Percentiles rank a stretch among this genome's conserved stretches.
These are phyloP conservation scores for Scedosporium apiospermum DNA, from an alignment of 2,329 filamentous ascomycete genomes.

Conservation along the genomic window DNA sequence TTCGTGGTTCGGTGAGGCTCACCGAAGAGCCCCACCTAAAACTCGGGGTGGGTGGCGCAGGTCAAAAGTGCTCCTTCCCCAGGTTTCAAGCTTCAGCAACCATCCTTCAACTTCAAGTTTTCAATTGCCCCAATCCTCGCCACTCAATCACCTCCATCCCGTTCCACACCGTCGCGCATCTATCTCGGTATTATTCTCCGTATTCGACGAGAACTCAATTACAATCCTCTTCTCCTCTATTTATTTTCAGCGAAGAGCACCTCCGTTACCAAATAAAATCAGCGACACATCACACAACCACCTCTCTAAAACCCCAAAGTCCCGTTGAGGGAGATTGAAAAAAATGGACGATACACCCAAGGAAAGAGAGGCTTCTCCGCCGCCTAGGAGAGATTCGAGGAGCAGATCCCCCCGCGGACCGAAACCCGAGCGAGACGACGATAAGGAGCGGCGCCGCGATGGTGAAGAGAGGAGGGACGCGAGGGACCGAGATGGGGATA, in stretches of 20 bases:
- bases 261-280: too few species aligned
- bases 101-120: background rate
- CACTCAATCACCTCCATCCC: too few species aligned
- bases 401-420: slow-evolving; percentile 1
- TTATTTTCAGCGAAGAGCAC: too few species aligned
- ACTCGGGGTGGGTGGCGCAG: too few species aligned
- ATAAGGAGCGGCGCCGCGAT: background rate
- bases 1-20: background rate
- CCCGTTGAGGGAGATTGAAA: background rate
- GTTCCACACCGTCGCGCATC: too few species aligned
- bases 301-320: too few species aligned
- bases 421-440: background rate
- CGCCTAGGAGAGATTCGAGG: background rate
- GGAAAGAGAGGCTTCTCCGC: background rate
- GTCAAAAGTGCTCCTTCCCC: too few species aligned
- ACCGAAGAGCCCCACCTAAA: background rate
- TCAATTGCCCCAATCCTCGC: too few species aligned
- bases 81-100: background rate
- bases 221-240: too few species aligned
- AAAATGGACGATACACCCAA: background rate
- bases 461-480: background rate
- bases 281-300: too few species aligned
- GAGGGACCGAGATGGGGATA: background rate
- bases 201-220: too few species aligned
- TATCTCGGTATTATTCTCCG: too few species aligned